Percentiles rank a stretch among this genome's conserved stretches.
These are phyloP conservation scores for Cornus kousa DNA, from an alignment of 148 eudicot species.

Conservation along the genomic window DNA sequence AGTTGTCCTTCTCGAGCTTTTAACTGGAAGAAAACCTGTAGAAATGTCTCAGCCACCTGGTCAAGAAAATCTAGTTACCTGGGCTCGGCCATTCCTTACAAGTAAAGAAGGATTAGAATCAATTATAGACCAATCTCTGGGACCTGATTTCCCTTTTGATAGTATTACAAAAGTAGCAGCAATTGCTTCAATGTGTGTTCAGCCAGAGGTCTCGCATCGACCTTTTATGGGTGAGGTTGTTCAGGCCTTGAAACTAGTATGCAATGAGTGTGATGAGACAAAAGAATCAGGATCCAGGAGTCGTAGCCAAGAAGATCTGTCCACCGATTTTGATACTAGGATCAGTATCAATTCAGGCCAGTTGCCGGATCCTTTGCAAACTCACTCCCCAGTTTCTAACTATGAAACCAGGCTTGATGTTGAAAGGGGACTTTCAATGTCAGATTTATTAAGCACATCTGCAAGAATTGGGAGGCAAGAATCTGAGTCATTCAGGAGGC, in stretches of 20 bases:
- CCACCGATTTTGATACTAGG: conserved; percentile 36
- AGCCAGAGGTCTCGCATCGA: conserved; percentile 89
- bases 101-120: conserved; percentile 57
- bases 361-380: conserved; percentile 27
- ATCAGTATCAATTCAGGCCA: conserved; percentile 26
- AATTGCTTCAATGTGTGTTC: conserved; percentile 95
- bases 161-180: conserved; percentile 81
- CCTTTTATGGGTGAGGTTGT: conserved; percentile 99
- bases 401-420: conserved; percentile 39
- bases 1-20: conserved; percentile 93
- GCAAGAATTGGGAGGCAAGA: conserved; percentile 30
- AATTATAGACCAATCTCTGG: conserved; percentile 56
- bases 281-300: conserved; percentile 45
- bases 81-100: conserved; percentile 80
- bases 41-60: conserved; percentile 95
- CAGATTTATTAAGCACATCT: conserved; percentile 45
- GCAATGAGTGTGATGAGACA: conserved; percentile 54
- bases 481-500: conserved; percentile 47
- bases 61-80: conserved; percentile 79
- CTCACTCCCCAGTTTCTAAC: conserved; percentile 32
- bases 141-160: conserved; percentile 49
- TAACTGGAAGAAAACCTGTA: conserved; percentile 88
- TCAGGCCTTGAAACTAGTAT: conserved; percentile 85
- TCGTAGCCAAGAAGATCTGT: conserved; percentile 48
- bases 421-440: conserved; percentile 57